These are phyloP conservation scores for Danielia oregonensis DNA, from an alignment of 805 yeast genomes.

Conservation along the genomic window DNA sequence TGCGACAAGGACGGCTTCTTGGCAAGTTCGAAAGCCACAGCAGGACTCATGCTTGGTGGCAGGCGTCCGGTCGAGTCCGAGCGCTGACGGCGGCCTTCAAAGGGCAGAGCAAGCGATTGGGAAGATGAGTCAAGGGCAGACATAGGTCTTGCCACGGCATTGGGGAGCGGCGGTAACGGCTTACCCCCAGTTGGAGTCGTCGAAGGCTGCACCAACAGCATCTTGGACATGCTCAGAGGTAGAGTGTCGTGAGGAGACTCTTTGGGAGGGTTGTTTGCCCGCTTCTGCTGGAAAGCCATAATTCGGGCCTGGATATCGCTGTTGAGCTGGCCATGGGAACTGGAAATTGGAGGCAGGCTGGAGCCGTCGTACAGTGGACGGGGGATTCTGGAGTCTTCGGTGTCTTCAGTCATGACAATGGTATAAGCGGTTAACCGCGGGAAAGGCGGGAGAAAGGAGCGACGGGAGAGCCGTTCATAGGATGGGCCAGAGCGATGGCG, in stretches of 20 bases:
- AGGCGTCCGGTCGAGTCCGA: not conserved
- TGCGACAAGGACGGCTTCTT: conserved; percentile 48
- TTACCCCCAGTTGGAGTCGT: conserved; percentile 3
- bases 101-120: conserved; percentile 2
- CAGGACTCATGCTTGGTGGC: not conserved
- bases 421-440: too few species aligned
- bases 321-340: conserved; percentile 33
- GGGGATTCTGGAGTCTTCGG: too few species aligned
- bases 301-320: conserved; percentile 85
- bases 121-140: conserved; percentile 1
- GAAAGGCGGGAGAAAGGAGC: too few species aligned
- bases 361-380: conserved; percentile 16
- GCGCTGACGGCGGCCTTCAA: not conserved
- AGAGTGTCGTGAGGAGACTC: conserved; percentile 2
- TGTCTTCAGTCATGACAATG: too few species aligned
- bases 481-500: too few species aligned
- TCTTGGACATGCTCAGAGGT: not conserved
- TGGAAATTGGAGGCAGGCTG: conserved; percentile 15
- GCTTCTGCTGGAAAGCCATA: conserved; percentile 80
- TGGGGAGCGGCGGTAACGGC: conserved; percentile 16
- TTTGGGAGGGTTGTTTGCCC: conserved; percentile 27
- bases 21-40: conserved; percentile 13
- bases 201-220: not conserved
- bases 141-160: conserved; percentile 5
- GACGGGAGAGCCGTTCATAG: too few species aligned